Evolutionary conservation across 73 alveolate species (phyloP).

Genomic region (Symbiodinium pilosum): DNA sequence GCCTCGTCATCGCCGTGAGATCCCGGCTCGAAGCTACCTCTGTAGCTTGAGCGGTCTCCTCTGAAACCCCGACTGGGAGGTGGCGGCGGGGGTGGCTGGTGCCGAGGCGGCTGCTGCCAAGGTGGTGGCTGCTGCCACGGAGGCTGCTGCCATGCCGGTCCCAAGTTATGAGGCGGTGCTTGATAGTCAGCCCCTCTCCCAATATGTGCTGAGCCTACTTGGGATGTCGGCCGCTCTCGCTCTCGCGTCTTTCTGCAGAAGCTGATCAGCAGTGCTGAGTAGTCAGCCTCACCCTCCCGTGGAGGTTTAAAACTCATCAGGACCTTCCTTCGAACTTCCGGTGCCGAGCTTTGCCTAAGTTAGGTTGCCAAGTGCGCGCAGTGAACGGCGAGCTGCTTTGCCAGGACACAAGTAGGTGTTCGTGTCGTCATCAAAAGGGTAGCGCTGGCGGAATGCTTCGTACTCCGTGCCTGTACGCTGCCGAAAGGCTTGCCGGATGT

Average conservation of each 20-base stretch:
- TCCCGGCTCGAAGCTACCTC: neutral
- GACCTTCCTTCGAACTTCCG: slow-evolving; percentile 57
- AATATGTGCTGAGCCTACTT: neutral
- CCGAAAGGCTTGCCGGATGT: neutral
- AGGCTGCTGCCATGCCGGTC: neutral
- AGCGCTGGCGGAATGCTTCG: slow-evolving; percentile 64
- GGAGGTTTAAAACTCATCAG: slow-evolving; percentile 62
- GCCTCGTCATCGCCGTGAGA: slow-evolving; percentile 10
- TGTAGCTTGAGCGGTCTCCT: neutral
- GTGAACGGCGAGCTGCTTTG: too few species aligned
- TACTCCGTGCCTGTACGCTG: slow-evolving; percentile 1
- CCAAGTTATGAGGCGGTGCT: neutral
- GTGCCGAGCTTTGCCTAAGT: slow-evolving; percentile 49
- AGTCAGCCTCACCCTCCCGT: slow-evolving; percentile 66
- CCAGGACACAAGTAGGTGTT: slow-evolving; percentile 29
- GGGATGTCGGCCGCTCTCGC: neutral
- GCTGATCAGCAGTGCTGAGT: slow-evolving; percentile 76
- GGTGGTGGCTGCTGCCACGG: too few species aligned
- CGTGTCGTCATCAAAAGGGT: slow-evolving; percentile 47
- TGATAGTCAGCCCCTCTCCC: neutral
- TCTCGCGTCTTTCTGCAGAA: slow-evolving; percentile 45
- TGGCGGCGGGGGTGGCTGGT: neutral
- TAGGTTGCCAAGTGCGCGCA: too few species aligned
- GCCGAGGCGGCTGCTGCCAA: neutral
- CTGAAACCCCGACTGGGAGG: neutral